Conservation (phyloP, 2,329 filamentous ascomycete species). For the Lachnellula subtilissima region DNA sequence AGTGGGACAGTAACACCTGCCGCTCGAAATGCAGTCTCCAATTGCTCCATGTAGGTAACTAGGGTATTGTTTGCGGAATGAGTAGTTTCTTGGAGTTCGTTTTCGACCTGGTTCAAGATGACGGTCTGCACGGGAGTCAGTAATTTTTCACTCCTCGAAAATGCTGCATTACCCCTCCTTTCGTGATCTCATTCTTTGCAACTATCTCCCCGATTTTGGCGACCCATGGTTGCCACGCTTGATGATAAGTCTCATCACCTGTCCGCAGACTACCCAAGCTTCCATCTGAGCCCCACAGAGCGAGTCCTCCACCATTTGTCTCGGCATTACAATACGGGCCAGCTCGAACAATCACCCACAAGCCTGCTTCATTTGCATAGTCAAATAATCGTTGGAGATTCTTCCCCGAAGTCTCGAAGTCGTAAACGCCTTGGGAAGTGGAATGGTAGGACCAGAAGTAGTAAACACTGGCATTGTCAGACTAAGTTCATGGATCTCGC, state of each 20-base stretch:
- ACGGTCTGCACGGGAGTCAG: slow-evolving; percentile 33
- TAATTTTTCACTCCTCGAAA: neutral
- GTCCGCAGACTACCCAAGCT: slow-evolving; percentile 41
- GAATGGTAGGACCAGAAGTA: slow-evolving; percentile 49
- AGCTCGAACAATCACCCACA: slow-evolving; percentile 47
- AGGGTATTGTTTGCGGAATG: slow-evolving; percentile 41
- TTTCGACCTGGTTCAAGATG: slow-evolving; percentile 49
- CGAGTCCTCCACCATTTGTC: slow-evolving; percentile 43
- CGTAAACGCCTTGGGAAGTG: slow-evolving; percentile 39
- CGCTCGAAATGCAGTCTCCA: slow-evolving; percentile 41
- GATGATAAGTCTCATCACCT: slow-evolving; percentile 39
- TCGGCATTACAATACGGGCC: slow-evolving; percentile 51
- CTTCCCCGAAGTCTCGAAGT: slow-evolving; percentile 47
- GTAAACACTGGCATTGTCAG: slow-evolving; percentile 34
- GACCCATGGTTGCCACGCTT: slow-evolving; percentile 45
- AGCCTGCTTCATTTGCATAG: slow-evolving; percentile 45
- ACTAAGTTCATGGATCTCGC: neutral
- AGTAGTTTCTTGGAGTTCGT: slow-evolving; percentile 44
- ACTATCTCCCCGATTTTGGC: slow-evolving; percentile 42
- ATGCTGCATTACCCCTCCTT: slow-evolving; percentile 35
- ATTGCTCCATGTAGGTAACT: slow-evolving; percentile 48
- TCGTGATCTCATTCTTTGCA: slow-evolving; percentile 45
- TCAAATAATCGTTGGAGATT: slow-evolving; percentile 47
- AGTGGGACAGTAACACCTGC: slow-evolving; percentile 46
- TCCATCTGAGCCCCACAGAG: slow-evolving; percentile 43